Evolutionary conservation across 2,329 filamentous ascomycete genomes (phyloP).

Genomic region (Bipolaris bicolor): DNA sequence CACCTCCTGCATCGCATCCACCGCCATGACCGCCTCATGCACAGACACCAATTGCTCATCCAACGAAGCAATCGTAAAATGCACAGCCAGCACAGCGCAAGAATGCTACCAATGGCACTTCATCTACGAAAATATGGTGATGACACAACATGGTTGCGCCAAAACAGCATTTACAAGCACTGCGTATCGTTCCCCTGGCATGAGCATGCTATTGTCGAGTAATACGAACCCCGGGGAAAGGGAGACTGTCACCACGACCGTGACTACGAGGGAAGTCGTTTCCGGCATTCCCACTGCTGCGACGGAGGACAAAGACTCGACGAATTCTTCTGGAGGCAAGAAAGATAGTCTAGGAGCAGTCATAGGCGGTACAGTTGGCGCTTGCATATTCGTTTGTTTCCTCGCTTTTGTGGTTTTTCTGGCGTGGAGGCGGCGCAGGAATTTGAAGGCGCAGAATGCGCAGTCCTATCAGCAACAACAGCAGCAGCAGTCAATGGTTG

Average conservation of each 20-base stretch:
- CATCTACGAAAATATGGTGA: conserved; percentile 36
- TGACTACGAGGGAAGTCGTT: conserved; percentile 1
- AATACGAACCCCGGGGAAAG: not conserved
- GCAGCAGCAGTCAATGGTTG: too few relatives aligned
- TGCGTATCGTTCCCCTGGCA: conserved; percentile 20
- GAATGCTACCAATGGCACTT: conserved; percentile 41
- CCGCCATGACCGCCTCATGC: conserved; percentile 34
- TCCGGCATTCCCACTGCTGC: not conserved
- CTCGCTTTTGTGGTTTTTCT: conserved; percentile 32
- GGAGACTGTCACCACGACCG: conserved; percentile 14
- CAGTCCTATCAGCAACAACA: not conserved
- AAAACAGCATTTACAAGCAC: conserved; percentile 25
- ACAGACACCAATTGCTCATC: conserved; percentile 32
- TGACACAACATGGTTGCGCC: conserved; percentile 37
- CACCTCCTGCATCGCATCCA: conserved; percentile 41
- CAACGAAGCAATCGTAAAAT: conserved; percentile 38
- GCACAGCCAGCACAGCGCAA: conserved; percentile 27
- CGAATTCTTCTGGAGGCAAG: not conserved
- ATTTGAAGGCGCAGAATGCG: not conserved
- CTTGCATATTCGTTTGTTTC: conserved; percentile 32
- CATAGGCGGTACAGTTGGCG: conserved; percentile 43
- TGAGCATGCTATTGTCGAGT: not conserved
- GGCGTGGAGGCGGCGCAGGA: conserved; percentile 22
- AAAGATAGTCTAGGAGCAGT: conserved; percentile 37
- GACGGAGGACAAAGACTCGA: not conserved